These are phyloP conservation scores for Phytopythium mirpurense DNA, from an alignment of 352 stramenopile genomes.

Conservation along the genomic window DNA sequence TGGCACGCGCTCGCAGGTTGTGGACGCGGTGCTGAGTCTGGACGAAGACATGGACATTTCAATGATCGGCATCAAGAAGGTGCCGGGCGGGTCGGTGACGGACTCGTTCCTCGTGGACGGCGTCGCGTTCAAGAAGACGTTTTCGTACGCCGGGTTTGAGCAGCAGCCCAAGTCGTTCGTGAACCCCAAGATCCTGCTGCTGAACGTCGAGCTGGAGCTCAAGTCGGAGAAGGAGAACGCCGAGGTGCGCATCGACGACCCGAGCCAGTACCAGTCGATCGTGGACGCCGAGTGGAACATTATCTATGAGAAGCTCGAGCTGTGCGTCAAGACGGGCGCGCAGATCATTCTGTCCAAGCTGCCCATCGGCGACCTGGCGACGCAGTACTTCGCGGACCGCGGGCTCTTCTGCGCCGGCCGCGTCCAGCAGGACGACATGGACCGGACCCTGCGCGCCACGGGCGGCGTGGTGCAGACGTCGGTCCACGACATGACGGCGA, in stretches of 20 bases:
- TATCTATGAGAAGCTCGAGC: constrained; percentile 98
- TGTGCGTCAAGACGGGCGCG: constrained; percentile 88
- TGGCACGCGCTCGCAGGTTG: constrained; percentile 52
- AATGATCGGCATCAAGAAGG: constrained; percentile 98
- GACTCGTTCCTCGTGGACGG: constrained; percentile 97
- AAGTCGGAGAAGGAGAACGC: constrained; percentile 99
- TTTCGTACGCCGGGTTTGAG: constrained; percentile 99
- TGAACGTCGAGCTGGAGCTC: constrained; percentile 99
- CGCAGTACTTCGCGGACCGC: constrained; percentile 99
- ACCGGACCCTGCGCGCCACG: constrained; percentile 94
- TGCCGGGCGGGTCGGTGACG: constrained; percentile 95
- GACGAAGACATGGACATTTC: constrained; percentile 85
- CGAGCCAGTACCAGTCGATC: constrained; percentile 98
- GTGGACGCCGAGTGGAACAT: constrained; percentile 99
- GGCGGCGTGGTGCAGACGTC: constrained; percentile 93
- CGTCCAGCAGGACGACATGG: constrained; percentile 96
- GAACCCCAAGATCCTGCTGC: constrained; percentile 95
- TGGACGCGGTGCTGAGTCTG: constrained; percentile 93
- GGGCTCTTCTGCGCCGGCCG: constrained; percentile 97
- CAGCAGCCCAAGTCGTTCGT: constrained; percentile 98
- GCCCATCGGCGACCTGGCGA: constrained; percentile 95
- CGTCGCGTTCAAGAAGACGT: constrained; percentile 99
- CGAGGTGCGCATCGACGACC: constrained; percentile 96
- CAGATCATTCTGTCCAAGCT: constrained; percentile 98
- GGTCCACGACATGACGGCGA: constrained; percentile 88